These are phyloP conservation scores for Athelia sp. DNA, from an alignment of 1,284 basidiomycete genomes.

Conservation along the genomic window DNA sequence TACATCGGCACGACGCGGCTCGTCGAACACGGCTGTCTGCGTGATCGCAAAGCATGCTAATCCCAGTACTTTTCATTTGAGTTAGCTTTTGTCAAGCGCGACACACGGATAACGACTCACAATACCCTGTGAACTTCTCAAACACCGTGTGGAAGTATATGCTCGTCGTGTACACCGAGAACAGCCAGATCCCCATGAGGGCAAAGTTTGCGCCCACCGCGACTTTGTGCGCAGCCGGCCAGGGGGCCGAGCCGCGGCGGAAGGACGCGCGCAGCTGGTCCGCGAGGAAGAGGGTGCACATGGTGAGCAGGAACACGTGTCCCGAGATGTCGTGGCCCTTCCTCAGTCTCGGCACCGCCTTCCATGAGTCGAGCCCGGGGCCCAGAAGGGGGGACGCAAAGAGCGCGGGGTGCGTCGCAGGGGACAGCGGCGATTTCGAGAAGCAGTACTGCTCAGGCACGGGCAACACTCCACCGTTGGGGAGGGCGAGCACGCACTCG, in stretches of 20 bases:
- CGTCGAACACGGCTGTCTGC: constrained; percentile 17
- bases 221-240: constrained; percentile 39
- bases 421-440: constrained; percentile 44
- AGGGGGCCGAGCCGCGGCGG: constrained; percentile 20
- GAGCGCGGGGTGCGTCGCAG: constrained; percentile 58
- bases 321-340: constrained; percentile 93
- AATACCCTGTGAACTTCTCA: constrained; percentile 83
- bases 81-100: neutral
- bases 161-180: constrained; percentile 77
- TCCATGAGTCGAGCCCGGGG: constrained; percentile 37
- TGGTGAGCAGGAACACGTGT: constrained; percentile 88
- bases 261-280: constrained; percentile 65
- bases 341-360: constrained; percentile 50
- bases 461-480: constrained; percentile 45
- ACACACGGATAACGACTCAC: constrained; percentile 45
- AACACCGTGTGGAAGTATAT: constrained; percentile 88
- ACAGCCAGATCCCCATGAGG: constrained; percentile 67
- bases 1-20: too few relatives aligned
- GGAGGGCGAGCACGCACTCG: constrained; percentile 69
- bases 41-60: constrained; percentile 29
- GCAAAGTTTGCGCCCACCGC: constrained; percentile 39
- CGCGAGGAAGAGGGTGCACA: constrained; percentile 76
- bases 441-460: constrained; percentile 63
- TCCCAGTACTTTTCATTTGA: constrained; percentile 28
- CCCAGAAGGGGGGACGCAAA: constrained; percentile 41